phyloP scores from a whole-genome alignment of 176 grass and related monocot genomes.

The Pontederia paniculata region DNA sequence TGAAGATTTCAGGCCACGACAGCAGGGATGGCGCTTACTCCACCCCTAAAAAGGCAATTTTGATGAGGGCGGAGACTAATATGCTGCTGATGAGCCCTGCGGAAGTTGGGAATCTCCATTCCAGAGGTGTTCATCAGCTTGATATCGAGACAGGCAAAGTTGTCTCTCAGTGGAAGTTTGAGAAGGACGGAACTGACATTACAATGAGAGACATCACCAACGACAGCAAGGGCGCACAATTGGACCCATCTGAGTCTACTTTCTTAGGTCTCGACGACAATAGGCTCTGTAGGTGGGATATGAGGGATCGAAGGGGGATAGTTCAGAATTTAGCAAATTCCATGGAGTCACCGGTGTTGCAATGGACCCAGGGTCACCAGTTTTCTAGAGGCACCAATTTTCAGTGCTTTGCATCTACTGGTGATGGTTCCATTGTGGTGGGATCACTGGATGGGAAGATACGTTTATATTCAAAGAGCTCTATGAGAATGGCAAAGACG shows the following conservation, averaged over 20 bases:
- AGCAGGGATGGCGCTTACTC: slow-evolving; percentile 18
- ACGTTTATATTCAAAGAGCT: slow-evolving; percentile 65
- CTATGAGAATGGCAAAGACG: slow-evolving; percentile 89
- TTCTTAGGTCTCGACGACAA: slow-evolving; percentile 85
- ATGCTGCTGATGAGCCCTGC: slow-evolving; percentile 87
- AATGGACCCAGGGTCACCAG: slow-evolving; percentile 83
- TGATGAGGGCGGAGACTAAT: slow-evolving; percentile 67
- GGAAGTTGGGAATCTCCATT: slow-evolving; percentile 20
- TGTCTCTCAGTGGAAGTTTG: slow-evolving; percentile 66
- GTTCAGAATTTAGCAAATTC: slow-evolving; percentile 67
- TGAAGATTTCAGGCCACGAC: slow-evolving; percentile 33
- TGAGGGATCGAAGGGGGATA: slow-evolving; percentile 55
- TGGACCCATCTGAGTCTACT: slow-evolving; percentile 68
- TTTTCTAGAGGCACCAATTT: slow-evolving; percentile 89
- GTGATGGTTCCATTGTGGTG: slow-evolving; percentile 75
- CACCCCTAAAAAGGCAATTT: slow-evolving; percentile 52
- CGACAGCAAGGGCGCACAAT: slow-evolving; percentile 64
- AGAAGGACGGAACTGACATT: slow-evolving; percentile 76
- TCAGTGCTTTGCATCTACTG: slow-evolving; percentile 75
- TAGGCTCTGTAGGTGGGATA: slow-evolving; percentile 87
- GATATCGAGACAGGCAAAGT: slow-evolving; percentile 85
- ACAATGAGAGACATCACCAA: slow-evolving; percentile 75
- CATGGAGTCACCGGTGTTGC: slow-evolving; percentile 48
- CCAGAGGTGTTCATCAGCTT: slow-evolving; percentile 53
- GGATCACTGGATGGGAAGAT: slow-evolving; percentile 89